Conservation (phyloP, 768 basidiomycete genomes). For the Kwoniella sp. region DNA sequence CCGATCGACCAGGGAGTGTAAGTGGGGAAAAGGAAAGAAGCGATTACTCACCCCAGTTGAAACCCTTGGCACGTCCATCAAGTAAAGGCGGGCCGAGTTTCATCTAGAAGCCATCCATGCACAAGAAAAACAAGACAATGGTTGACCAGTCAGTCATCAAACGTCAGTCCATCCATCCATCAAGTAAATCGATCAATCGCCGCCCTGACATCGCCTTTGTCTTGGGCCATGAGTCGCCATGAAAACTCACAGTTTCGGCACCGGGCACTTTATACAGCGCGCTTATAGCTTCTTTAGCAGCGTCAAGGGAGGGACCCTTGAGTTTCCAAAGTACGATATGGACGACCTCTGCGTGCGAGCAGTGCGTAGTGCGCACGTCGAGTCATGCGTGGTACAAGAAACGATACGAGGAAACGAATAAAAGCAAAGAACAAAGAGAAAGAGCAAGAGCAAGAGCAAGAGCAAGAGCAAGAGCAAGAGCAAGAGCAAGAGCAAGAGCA, state of each 20-base stretch:
- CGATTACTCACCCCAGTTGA: constrained; percentile 46
- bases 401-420: no score
- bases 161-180: neutral
- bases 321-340: constrained; percentile 55
- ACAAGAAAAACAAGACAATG: neutral
- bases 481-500: no score
- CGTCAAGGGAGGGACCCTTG: constrained; percentile 29
- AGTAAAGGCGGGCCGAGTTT: constrained; percentile 50
- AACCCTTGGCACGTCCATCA: constrained; percentile 52
- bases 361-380: no score
- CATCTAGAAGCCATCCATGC: constrained; percentile 17
- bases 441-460: no score
- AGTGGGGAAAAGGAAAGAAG: neutral
- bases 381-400: no score
- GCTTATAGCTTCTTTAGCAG: constrained; percentile 43
- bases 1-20: no score
- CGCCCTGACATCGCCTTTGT: no score
- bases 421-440: no score
- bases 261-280: constrained; percentile 49
- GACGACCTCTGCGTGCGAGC: constrained; percentile 43
- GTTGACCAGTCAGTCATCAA: neutral
- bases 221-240: no score
- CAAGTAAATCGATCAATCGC: no score
- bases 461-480: no score
- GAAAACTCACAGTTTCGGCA: constrained; percentile 34